Percentiles rank a stretch among this genome's conserved stretches.
Conservation (phyloP, 139 green algal genomes). For the Tetradesmus obliquus region DNA sequence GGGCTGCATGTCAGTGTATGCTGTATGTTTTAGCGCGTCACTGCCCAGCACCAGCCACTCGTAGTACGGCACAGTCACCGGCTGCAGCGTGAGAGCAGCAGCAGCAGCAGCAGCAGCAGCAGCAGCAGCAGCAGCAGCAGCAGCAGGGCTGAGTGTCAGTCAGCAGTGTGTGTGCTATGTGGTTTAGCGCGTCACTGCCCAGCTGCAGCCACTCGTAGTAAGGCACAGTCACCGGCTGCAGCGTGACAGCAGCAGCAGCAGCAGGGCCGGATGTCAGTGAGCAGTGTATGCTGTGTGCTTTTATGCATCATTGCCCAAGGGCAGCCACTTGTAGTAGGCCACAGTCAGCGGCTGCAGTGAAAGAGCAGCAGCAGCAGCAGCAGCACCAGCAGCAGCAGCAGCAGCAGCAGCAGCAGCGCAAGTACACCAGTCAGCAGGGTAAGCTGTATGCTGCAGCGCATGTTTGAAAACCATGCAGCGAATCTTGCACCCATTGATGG, state of each 20-base stretch:
- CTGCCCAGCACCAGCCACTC: constrained; percentile 13
- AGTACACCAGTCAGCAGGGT: no score
- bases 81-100: background rate
- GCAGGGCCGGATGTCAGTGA: no score
- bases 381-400: no score
- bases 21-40: background rate
- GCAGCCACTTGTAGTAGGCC: constrained; percentile 27
- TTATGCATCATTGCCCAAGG: background rate
- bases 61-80: constrained; percentile 17
- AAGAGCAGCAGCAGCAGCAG: background rate
- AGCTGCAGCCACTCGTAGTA: constrained; percentile 33
- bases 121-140: no score
- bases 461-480: no score
- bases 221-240: constrained; percentile 31
- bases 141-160: no score
- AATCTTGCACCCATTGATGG: no score
- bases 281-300: no score
- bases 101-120: background rate
- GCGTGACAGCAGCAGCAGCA: background rate
- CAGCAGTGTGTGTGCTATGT: background rate
- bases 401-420: no score
- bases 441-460: no score
- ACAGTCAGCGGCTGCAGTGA: constrained; percentile 19
- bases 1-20: background rate
- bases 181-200: background rate